These are phyloP conservation scores for Colletotrichum orchidophilum DNA, from an alignment of 2,329 filamentous ascomycete species.

Conservation along the genomic window DNA sequence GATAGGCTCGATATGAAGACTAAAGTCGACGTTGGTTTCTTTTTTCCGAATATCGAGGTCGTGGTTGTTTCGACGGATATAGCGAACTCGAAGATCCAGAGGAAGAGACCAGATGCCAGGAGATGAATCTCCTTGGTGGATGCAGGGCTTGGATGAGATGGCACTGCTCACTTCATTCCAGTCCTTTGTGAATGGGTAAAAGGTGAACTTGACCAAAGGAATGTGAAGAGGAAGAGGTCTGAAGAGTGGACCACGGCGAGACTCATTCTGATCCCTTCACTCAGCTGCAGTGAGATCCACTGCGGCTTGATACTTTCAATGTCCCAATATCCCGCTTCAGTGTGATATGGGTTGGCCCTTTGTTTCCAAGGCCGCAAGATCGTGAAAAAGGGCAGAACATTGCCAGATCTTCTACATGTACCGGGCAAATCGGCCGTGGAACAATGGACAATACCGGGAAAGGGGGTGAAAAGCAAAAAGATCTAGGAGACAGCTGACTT, in stretches of 20 bases:
- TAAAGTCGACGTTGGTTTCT: neutral
- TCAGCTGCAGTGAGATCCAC: neutral
- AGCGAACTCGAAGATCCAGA: neutral
- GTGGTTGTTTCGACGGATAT: neutral
- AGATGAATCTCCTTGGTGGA: too few relatives aligned
- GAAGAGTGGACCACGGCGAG: neutral
- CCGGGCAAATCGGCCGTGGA: neutral
- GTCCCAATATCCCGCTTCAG: neutral
- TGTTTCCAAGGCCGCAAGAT: neutral
- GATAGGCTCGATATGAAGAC: neutral
- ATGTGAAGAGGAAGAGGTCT: neutral
- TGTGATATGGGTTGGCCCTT: neutral
- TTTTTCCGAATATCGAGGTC: neutral
- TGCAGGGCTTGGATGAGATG: neutral
- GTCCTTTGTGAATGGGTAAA: neutral
- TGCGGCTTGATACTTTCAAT: neutral
- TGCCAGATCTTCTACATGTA: neutral
- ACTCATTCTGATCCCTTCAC: neutral
- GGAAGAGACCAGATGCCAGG: neutral
- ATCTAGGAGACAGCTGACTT: conserved; percentile 37
- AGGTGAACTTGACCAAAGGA: neutral
- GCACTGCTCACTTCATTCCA: neutral
- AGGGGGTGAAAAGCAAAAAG: neutral
- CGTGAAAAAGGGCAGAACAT: neutral
- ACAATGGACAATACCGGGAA: neutral